Percentiles rank a stretch among this genome's conserved stretches.
These are phyloP conservation scores for Allodekkera sacchari DNA, from an alignment of 805 yeast species.

Conservation along the genomic window DNA sequence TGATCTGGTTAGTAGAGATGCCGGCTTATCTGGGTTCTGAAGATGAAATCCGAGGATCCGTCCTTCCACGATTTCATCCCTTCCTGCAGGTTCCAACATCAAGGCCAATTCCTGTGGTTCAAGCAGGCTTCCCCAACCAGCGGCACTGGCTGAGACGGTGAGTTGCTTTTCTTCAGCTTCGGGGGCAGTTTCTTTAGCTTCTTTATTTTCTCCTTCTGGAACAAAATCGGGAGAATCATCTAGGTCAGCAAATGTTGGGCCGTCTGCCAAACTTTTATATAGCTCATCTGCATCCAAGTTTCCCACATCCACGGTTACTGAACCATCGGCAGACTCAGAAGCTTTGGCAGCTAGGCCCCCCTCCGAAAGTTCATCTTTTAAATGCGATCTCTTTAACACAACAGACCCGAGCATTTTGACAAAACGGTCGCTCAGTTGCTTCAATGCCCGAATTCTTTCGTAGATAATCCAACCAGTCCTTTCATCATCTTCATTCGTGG, in stretches of 20 bases:
- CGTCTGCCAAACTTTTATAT: too few relatives aligned
- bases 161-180: too few relatives aligned
- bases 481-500: slow-evolving; percentile 2
- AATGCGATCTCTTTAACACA: too few relatives aligned
- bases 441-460: too few relatives aligned
- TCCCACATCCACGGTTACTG: background rate
- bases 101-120: slow-evolving; percentile 4
- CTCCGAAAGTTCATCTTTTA: too few relatives aligned
- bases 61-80: slow-evolving; percentile 18
- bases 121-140: too few relatives aligned
- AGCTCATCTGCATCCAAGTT: background rate
- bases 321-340: background rate
- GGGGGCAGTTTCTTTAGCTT: too few relatives aligned
- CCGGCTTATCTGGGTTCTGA: slow-evolving; percentile 3
- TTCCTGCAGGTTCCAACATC: slow-evolving; percentile 17
- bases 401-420: too few relatives aligned
- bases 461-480: slow-evolving; percentile 12
- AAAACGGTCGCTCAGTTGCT: too few relatives aligned
- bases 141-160: too few relatives aligned
- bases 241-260: background rate
- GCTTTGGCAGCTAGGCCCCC: too few relatives aligned
- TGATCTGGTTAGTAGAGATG: slow-evolving; percentile 20
- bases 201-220: background rate
- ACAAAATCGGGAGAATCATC: slow-evolving; percentile 1
- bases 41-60: slow-evolving; percentile 24